phyloP scores from a whole-genome alignment of 2,329 filamentous ascomycete genomes.

The Fusarium sp. region DNA sequence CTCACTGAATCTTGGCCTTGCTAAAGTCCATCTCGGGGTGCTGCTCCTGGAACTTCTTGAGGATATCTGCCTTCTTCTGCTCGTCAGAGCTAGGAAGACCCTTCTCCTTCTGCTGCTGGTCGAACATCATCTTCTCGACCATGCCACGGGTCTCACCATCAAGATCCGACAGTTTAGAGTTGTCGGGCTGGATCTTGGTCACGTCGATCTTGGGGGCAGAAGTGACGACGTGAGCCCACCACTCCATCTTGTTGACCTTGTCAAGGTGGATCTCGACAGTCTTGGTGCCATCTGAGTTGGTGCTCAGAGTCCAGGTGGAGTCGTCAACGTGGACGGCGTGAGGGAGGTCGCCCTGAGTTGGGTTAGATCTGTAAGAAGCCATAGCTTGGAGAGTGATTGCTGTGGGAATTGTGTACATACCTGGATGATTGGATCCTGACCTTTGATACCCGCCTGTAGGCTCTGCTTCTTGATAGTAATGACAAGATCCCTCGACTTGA shows the following conservation, averaged over 20 bases:
- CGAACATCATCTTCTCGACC: slow-evolving; percentile 99
- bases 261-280: slow-evolving; percentile 86
- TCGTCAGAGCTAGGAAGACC: slow-evolving; percentile 92
- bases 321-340: slow-evolving; percentile 85
- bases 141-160: slow-evolving; percentile 95
- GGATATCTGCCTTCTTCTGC: slow-evolving; percentile 91
- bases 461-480: slow-evolving; percentile 84
- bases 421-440: slow-evolving; percentile 84
- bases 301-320: slow-evolving; percentile 91
- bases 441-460: slow-evolving; percentile 86
- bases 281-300: slow-evolving; percentile 75
- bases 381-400: background rate
- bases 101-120: slow-evolving; percentile 95
- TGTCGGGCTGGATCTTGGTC: slow-evolving; percentile 93
- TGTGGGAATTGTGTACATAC: slow-evolving; percentile 60
- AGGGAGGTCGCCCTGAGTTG: slow-evolving; percentile 80
- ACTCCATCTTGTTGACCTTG: slow-evolving; percentile 97
- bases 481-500: slow-evolving; percentile 85
- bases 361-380: background rate
- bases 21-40: slow-evolving; percentile 79
- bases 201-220: slow-evolving; percentile 92
- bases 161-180: slow-evolving; percentile 88
- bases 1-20: slow-evolving; percentile 73
- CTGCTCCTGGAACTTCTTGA: slow-evolving; percentile 91
- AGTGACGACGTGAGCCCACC: slow-evolving; percentile 95